These are phyloP conservation scores for Tricharina praecox DNA, from an alignment of 495 filamentous ascomycete genomes.

Conservation along the genomic window DNA sequence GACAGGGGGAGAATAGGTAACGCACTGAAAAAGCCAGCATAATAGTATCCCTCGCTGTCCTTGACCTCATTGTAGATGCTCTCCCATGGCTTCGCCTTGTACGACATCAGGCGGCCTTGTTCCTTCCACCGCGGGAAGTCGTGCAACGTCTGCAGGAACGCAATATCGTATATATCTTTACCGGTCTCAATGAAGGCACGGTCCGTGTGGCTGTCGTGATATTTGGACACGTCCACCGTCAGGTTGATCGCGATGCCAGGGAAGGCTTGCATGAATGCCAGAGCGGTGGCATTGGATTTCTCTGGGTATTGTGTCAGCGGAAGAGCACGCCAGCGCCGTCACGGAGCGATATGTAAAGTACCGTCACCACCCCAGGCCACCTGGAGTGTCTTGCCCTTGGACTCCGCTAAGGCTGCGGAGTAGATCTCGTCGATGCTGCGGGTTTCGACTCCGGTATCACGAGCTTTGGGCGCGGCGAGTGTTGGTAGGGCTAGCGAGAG, in stretches of 20 bases:
- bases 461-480: neutral
- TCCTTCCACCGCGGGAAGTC: conserved; percentile 29
- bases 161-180: conserved; percentile 24
- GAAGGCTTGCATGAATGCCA: conserved; percentile 25
- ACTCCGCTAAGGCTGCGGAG: conserved; percentile 26
- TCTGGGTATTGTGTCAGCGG: conserved; percentile 14
- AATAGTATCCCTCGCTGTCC: conserved; percentile 23
- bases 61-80: conserved; percentile 20
- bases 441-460: conserved; percentile 18
- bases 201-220: conserved; percentile 28
- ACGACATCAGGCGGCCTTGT: conserved; percentile 26
- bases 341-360: neutral
- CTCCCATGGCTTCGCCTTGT: conserved; percentile 25
- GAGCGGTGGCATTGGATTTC: conserved; percentile 21
- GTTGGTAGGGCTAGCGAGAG: neutral
- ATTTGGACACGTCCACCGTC: conserved; percentile 30
- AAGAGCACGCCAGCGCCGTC: neutral
- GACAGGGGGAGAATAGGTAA: too few species aligned
- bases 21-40: conserved; percentile 15
- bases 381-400: conserved; percentile 20
- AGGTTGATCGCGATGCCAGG: conserved; percentile 28
- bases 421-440: conserved; percentile 29
- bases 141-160: conserved; percentile 28
- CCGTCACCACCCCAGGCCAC: conserved; percentile 28
- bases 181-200: conserved; percentile 10